Conservation (phyloP, 2,329 filamentous ascomycete genomes). For the Eurotiales sp. region DNA sequence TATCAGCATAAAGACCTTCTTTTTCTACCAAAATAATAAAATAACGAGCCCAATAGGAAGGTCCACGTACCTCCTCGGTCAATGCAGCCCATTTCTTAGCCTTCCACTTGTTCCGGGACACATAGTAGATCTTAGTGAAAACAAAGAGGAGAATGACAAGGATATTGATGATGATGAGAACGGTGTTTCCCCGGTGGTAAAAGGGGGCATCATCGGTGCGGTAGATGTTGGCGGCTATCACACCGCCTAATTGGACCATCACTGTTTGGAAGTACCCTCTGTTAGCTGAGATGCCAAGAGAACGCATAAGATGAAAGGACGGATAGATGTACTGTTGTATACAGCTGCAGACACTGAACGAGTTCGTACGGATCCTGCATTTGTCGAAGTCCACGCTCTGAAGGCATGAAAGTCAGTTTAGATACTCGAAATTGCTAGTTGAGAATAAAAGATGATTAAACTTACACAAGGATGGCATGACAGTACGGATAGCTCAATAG, state of each 20-base stretch:
- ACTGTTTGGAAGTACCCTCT: conserved; percentile 15
- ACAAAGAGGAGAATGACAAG: conserved; percentile 51
- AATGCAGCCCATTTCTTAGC: background rate
- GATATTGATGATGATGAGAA: conserved; percentile 51
- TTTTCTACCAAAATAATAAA: background rate
- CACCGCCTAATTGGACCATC: conserved; percentile 19
- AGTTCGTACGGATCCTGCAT: conserved; percentile 40
- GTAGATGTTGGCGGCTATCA: conserved; percentile 39
- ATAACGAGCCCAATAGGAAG: background rate
- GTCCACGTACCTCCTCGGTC: background rate
- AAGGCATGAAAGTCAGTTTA: background rate
- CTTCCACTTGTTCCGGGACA: background rate
- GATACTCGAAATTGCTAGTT: background rate
- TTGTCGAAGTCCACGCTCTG: conserved; percentile 41
- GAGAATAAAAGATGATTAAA: background rate
- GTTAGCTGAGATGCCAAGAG: background rate
- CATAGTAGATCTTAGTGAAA: conserved; percentile 37
- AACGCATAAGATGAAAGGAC: conserved; percentile 17
- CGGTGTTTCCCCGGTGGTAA: conserved; percentile 56
- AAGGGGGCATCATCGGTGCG: conserved; percentile 53
- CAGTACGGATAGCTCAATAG: conserved; percentile 57
- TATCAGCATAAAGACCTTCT: no score
- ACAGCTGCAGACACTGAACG: conserved; percentile 40
- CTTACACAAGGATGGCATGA: conserved; percentile 43
- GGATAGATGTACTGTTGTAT: conserved; percentile 46